These are phyloP conservation scores for Sextonia rubra DNA, from an alignment of 164 flowering plant genomes.

Conservation along the genomic window DNA sequence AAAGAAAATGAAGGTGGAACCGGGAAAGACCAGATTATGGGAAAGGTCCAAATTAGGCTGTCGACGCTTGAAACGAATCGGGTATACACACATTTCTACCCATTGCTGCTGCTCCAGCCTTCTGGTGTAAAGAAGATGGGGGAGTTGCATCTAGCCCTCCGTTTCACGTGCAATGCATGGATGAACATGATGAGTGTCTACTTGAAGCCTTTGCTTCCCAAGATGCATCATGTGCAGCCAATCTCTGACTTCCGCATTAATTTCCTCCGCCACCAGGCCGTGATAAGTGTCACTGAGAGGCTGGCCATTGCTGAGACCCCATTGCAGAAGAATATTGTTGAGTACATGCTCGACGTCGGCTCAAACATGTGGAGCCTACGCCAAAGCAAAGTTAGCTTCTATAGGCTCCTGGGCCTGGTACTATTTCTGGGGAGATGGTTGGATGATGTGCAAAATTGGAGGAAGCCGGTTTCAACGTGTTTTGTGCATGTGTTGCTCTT, in stretches of 20 bases:
- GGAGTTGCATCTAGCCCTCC: conserved; percentile 65
- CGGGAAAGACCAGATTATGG: conserved; percentile 51
- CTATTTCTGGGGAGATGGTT: conserved; percentile 43
- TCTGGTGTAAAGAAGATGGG: conserved; percentile 68
- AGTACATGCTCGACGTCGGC: conserved; percentile 82
- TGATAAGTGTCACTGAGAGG: conserved; percentile 58
- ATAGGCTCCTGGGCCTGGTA: conserved; percentile 59
- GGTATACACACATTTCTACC: conserved; percentile 65
- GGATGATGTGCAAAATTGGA: conserved; percentile 55
- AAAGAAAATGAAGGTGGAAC: conserved; percentile 29
- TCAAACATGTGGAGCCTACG: conserved; percentile 70
- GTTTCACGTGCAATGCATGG: conserved; percentile 76
- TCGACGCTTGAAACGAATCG: conserved; percentile 67
- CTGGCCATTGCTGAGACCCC: conserved; percentile 77
- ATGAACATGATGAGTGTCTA: conserved; percentile 70
- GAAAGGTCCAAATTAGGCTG: conserved; percentile 71
- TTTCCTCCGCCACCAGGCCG: conserved; percentile 61
- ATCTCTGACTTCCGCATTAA: conserved; percentile 53
- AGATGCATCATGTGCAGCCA: conserved; percentile 77
- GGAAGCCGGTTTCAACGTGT: conserved; percentile 63
- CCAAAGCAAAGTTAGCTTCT: conserved; percentile 74
- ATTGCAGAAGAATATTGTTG: conserved; percentile 56
- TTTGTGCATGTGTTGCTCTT: conserved; percentile 62
- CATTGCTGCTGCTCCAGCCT: conserved; percentile 45
- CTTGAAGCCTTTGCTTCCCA: conserved; percentile 66